Evolutionary conservation across 768 basidiomycete genomes (phyloP).

Genomic region (Cystobasidium tubakii): DNA sequence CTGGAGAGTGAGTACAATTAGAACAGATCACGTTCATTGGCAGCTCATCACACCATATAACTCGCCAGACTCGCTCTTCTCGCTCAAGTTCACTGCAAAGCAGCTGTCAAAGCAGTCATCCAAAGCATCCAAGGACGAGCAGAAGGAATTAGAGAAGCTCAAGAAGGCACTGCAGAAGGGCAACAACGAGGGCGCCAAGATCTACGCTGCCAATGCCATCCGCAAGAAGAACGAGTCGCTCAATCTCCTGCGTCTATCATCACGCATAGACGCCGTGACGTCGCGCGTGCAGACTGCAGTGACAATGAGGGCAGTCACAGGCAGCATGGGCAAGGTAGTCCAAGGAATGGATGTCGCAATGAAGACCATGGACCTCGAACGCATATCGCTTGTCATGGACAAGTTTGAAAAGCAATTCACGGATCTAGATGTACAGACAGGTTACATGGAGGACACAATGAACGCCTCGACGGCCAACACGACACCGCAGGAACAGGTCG

Average conservation of each 20-base stretch:
- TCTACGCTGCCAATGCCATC: conserved; percentile 97
- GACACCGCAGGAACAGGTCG: conserved; percentile 95
- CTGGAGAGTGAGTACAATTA: conserved; percentile 31
- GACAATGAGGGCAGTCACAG: conserved; percentile 84
- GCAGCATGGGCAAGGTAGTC: conserved; percentile 93
- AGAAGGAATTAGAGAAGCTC: conserved; percentile 72
- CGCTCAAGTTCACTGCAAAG: conserved; percentile 88
- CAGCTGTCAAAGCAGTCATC: conserved; percentile 86
- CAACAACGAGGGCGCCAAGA: conserved; percentile 91
- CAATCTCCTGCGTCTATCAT: conserved; percentile 81
- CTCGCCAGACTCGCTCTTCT: conserved; percentile 28
- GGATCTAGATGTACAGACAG: conserved; percentile 95
- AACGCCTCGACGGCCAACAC: conserved; percentile 82
- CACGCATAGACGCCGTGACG: conserved; percentile 92
- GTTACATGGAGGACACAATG: conserved; percentile 97
- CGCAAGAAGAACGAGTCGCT: conserved; percentile 93
- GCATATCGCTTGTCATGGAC: conserved; percentile 99
- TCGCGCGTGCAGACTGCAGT: conserved; percentile 96
- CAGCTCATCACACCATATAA: background rate
- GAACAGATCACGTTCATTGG: too few relatives aligned
- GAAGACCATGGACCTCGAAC: conserved; percentile 97
- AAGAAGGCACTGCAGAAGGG: conserved; percentile 98
- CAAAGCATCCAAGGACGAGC: conserved; percentile 95
- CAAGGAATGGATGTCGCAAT: conserved; percentile 98
- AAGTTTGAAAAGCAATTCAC: conserved; percentile 95